Evolutionary conservation across 2,329 filamentous ascomycete genomes (phyloP).

Genomic region (Clonostachys sp.): DNA sequence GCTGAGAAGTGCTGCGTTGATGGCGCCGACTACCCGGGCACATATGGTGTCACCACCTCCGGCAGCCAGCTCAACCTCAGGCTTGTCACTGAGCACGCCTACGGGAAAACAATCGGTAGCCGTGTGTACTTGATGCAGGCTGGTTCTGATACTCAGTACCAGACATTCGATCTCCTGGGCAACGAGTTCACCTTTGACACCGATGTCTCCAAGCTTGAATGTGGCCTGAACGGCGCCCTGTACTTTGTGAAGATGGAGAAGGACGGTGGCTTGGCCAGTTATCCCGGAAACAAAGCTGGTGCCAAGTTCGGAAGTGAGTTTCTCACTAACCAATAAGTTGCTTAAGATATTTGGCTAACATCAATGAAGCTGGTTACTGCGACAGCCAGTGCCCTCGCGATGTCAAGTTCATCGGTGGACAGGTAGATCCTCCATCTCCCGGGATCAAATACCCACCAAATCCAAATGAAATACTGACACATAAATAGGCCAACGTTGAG

Average conservation of each 20-base stretch:
- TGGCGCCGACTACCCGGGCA: slow-evolving; percentile 35
- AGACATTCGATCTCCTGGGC: slow-evolving; percentile 55
- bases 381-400: slow-evolving; percentile 39
- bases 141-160: slow-evolving; percentile 48
- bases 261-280: slow-evolving; percentile 42
- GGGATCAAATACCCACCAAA: background rate
- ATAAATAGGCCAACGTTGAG: slow-evolving; percentile 28
- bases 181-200: slow-evolving; percentile 65
- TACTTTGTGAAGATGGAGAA: slow-evolving; percentile 54
- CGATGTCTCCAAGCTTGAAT: slow-evolving; percentile 57
- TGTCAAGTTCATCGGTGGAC: slow-evolving; percentile 44
- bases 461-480: background rate
- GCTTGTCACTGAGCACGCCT: slow-evolving; percentile 42
- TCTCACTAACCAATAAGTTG: background rate
- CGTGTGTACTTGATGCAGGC: slow-evolving; percentile 55
- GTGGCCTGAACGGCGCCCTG: slow-evolving; percentile 62
- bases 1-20: slow-evolving; percentile 39
- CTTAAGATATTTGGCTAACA: background rate
- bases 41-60: slow-evolving; percentile 41
- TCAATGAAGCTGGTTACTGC: slow-evolving; percentile 40
- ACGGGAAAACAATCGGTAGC: slow-evolving; percentile 32
- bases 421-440: slow-evolving; percentile 10
- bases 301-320: slow-evolving; percentile 43
- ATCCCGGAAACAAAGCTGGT: slow-evolving; percentile 35
- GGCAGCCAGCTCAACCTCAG: slow-evolving; percentile 41